Evolutionary conservation across 148 eudicot genomes (phyloP).

Genomic region (Gaultheria prostrata): DNA sequence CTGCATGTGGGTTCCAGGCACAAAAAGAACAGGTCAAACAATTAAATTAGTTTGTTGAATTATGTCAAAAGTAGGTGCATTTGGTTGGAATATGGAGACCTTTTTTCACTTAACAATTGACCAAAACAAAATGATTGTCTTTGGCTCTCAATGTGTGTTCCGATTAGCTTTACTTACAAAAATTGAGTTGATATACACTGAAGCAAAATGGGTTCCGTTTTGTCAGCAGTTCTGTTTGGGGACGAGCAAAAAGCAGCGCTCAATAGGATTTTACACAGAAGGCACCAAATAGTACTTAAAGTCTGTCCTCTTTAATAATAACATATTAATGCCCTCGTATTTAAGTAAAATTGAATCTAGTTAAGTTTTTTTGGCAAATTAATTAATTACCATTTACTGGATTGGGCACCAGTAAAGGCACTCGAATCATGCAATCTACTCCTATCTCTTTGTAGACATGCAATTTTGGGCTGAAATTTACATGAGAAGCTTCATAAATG

Average conservation of each 20-base stretch:
- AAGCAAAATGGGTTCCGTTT: not conserved
- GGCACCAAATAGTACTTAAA: not conserved
- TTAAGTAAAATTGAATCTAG: not conserved
- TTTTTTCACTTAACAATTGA: slow-evolving; percentile 3
- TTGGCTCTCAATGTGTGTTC: not conserved
- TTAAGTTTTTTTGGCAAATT: not conserved
- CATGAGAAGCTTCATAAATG: too few species aligned
- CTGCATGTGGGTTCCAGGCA: slow-evolving; percentile 8
- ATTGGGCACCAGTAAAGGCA: too few species aligned
- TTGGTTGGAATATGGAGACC: not conserved
- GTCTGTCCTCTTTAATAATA: not conserved
- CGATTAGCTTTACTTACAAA: not conserved
- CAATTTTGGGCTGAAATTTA: too few species aligned
- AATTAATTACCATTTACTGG: not conserved
- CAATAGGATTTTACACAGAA: not conserved
- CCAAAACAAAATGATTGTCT: slow-evolving; percentile 17
- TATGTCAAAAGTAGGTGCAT: slow-evolving; percentile 22
- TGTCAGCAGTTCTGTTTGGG: not conserved
- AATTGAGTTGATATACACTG: not conserved
- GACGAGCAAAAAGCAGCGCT: not conserved
- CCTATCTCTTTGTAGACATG: too few species aligned
- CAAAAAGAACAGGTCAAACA: not conserved
- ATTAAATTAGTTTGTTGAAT: slow-evolving; percentile 10
- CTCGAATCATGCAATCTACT: too few species aligned
- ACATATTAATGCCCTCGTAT: not conserved